Conservation (phyloP, 352 stramenopile genomes). For the Blastocystis sp. region DNA sequence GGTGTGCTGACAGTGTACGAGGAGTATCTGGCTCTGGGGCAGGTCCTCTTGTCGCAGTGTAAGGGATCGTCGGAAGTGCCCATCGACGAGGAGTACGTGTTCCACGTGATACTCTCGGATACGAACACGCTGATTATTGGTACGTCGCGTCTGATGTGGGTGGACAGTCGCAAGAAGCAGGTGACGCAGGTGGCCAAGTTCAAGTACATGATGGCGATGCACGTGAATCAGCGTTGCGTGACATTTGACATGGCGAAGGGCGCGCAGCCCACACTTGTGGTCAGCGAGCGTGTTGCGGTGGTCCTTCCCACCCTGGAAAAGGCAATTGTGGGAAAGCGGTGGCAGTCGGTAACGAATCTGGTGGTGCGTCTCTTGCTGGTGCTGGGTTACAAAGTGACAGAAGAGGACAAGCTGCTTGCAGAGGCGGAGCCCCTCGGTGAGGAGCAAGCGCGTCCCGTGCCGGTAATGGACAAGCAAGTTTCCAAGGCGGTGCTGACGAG, state of each 20-base stretch:
- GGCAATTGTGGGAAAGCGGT: not conserved
- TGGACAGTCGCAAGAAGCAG: not conserved
- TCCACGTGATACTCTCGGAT: not conserved
- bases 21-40: not conserved
- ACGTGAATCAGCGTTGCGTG: not conserved
- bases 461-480: too few species aligned
- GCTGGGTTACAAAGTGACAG: not conserved
- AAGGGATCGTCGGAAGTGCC: conserved; percentile 24
- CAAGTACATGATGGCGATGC: not conserved
- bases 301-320: conserved; percentile 1
- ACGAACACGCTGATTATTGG: not conserved
- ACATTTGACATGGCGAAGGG: not conserved
- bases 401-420: conserved; percentile 1
- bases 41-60: not conserved
- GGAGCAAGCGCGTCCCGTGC: not conserved
- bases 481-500: not conserved
- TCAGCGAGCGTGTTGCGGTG: not conserved
- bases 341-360: conserved; percentile 6
- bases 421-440: not conserved
- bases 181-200: conserved; percentile 2
- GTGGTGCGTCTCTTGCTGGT: conserved; percentile 3
- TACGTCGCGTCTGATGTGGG: conserved; percentile 13
- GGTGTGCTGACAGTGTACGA: not conserved
- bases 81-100: conserved; percentile 49
- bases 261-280: not conserved